Evolutionary conservation across 2,329 filamentous ascomycete species (phyloP).

Genomic region (Fusarium udum): DNA sequence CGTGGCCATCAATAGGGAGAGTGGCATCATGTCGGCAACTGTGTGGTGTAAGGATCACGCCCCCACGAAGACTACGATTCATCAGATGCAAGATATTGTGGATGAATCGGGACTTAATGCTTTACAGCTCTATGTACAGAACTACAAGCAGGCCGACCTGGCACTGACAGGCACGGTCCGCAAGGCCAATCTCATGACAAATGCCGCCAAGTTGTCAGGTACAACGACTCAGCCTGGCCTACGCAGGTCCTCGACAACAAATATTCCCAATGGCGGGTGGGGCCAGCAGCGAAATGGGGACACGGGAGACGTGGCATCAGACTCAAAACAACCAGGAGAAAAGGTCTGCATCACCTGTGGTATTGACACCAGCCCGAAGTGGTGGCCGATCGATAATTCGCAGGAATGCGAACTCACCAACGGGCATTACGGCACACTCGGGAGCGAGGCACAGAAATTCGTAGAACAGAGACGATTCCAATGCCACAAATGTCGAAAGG

Average conservation of each 20-base stretch:
- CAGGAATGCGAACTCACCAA: slow-evolving; percentile 64
- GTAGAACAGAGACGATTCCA: slow-evolving; percentile 71
- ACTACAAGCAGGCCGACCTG: slow-evolving; percentile 94
- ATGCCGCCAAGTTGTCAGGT: slow-evolving; percentile 65
- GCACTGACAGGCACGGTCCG: slow-evolving; percentile 90
- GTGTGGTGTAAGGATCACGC: slow-evolving; percentile 93
- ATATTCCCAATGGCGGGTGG: slow-evolving; percentile 41
- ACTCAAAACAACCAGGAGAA: slow-evolving; percentile 53
- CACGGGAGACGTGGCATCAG: slow-evolving; percentile 38
- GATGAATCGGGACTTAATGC: slow-evolving; percentile 79
- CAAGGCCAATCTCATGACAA: slow-evolving; percentile 82
- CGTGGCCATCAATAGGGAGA: slow-evolving; percentile 82
- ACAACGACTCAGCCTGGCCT: slow-evolving; percentile 49
- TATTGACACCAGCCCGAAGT: slow-evolving; percentile 77
- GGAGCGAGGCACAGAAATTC: slow-evolving; percentile 67
- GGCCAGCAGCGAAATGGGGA: slow-evolving; percentile 42
- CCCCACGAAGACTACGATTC: slow-evolving; percentile 75
- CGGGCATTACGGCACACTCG: slow-evolving; percentile 60
- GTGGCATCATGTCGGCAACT: slow-evolving; percentile 82
- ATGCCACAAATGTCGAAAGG: slow-evolving; percentile 78
- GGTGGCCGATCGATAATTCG: slow-evolving; percentile 69
- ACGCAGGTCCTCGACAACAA: slow-evolving; percentile 66
- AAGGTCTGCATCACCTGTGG: slow-evolving; percentile 72
- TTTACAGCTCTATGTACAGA: slow-evolving; percentile 85
- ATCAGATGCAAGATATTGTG: slow-evolving; percentile 80